phyloP scores from a whole-genome alignment of 2,329 filamentous ascomycete genomes.

The Fusarium hainanense region DNA sequence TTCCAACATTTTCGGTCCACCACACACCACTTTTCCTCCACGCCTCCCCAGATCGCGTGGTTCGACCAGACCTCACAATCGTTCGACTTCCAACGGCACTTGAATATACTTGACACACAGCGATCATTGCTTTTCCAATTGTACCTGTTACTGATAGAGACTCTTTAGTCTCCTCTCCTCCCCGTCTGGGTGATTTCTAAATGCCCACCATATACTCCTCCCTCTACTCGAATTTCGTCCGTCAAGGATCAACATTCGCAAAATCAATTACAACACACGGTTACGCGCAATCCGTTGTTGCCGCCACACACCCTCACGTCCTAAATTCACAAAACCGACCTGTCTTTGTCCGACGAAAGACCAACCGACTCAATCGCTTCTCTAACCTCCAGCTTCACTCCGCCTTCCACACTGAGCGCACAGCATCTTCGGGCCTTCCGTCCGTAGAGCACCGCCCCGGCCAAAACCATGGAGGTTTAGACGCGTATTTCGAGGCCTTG shows the following conservation, averaged over 20 bases:
- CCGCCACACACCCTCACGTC: conserved; percentile 84
- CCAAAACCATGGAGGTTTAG: conserved; percentile 73
- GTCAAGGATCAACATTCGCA: conserved; percentile 84
- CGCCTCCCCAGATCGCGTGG: conserved; percentile 42
- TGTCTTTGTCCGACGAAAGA: conserved; percentile 69
- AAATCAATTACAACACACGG: conserved; percentile 97
- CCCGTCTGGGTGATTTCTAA: conserved; percentile 79
- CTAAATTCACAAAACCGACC: conserved; percentile 78
- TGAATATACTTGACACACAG: conserved; percentile 15
- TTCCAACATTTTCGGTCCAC: conserved; percentile 29
- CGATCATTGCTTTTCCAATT: background rate
- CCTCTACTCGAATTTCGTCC: conserved; percentile 85
- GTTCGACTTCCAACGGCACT: conserved; percentile 35
- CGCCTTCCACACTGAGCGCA: conserved; percentile 74
- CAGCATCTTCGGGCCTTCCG: conserved; percentile 58
- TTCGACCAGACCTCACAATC: conserved; percentile 46
- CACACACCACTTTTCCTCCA: conserved; percentile 37
- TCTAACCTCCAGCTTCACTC: conserved; percentile 75
- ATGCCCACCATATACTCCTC: conserved; percentile 82
- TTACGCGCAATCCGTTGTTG: conserved; percentile 97
- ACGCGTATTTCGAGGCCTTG: conserved; percentile 92
- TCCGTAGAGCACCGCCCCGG: conserved; percentile 66
- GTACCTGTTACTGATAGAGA: conserved; percentile 42
- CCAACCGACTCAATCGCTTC: conserved; percentile 65
- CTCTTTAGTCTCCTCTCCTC: conserved; percentile 61